Evolutionary conservation across 495 filamentous ascomycete genomes (phyloP).

Genomic region (Aspergillus incahuasiensis): DNA sequence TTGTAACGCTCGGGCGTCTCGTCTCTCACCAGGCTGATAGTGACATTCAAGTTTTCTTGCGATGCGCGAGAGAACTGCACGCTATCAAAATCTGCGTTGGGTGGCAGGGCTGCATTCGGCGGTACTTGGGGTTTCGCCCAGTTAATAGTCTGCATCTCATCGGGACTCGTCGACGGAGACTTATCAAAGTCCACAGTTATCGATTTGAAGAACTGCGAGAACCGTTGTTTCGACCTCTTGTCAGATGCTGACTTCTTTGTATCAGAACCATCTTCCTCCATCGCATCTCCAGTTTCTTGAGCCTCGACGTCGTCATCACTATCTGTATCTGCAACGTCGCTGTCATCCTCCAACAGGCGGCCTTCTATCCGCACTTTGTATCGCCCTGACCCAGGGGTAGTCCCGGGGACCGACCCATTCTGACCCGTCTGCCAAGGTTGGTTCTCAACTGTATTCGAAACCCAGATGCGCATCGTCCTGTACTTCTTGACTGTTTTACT

Average conservation of each 20-base stretch:
- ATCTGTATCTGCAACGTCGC: constrained; percentile 38
- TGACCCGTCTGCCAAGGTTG: constrained; percentile 79
- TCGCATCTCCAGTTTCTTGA: constrained; percentile 37
- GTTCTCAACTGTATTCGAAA: constrained; percentile 90
- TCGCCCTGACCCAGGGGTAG: constrained; percentile 48
- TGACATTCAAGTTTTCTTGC: constrained; percentile 90
- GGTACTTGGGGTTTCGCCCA: constrained; percentile 68
- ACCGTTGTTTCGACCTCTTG: constrained; percentile 50
- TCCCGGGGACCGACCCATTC: constrained; percentile 22
- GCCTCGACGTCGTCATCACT: constrained; percentile 55
- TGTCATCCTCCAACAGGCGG: constrained; percentile 74
- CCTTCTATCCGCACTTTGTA: constrained; percentile 94
- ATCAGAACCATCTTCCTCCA: constrained; percentile 54
- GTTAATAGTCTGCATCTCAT: constrained; percentile 58
- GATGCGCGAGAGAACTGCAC: constrained; percentile 86
- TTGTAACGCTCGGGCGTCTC: constrained; percentile 81
- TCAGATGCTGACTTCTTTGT: constrained; percentile 35
- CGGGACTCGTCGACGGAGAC: constrained; percentile 38
- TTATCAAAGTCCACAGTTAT: constrained; percentile 85
- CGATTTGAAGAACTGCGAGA: constrained; percentile 94
- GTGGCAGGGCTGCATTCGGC: constrained; percentile 44
- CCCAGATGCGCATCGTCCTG: constrained; percentile 87
- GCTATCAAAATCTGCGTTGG: constrained; percentile 75
- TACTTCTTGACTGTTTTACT: constrained; percentile 75
- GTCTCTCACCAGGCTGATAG: constrained; percentile 79